Percentiles rank a stretch among this genome's conserved stretches.
Conservation (phyloP, 73 alveolate genomes). For the Tetrahymena thermophila region DNA sequence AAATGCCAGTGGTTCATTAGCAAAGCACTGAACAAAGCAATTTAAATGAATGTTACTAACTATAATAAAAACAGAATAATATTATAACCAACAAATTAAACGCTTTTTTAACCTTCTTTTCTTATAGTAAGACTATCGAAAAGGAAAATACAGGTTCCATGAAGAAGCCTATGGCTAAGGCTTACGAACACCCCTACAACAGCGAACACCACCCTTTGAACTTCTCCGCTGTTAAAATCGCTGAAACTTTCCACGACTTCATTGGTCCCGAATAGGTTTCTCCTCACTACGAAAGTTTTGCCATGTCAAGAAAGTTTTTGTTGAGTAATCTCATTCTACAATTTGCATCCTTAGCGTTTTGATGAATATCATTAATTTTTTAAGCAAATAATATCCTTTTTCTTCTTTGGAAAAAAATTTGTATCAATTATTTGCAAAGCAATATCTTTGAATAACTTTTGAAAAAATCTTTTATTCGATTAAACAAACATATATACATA, state of each 20-base stretch:
- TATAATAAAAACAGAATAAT: too few relatives aligned
- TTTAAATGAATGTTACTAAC: neutral
- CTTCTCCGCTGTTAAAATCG: conserved; percentile 35
- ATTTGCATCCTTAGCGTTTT: neutral
- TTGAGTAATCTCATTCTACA: neutral
- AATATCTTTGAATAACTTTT: neutral
- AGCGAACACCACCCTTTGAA: conserved; percentile 35
- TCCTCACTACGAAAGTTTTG: conserved; percentile 38
- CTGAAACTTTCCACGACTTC: conserved; percentile 39
- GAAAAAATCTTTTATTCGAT: neutral
- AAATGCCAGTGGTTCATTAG: neutral
- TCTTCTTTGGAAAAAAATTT: neutral
- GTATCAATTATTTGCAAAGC: neutral
- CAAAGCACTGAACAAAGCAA: neutral
- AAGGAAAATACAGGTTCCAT: conserved; percentile 23
- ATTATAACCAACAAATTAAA: neutral
- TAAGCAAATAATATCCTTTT: neutral
- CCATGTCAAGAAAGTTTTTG: conserved; percentile 30
- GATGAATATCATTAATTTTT: neutral
- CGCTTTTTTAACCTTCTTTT: neutral
- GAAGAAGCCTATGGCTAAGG: conserved; percentile 32
- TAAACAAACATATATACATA: neutral
- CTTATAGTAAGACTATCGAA: conserved; percentile 27
- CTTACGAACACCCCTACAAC: conserved; percentile 33
- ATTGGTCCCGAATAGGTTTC: conserved; percentile 48